Base-by-base conservation (phyloP, 2,329 filamentous ascomycete species). In the Fusarium camptoceras region DNA sequence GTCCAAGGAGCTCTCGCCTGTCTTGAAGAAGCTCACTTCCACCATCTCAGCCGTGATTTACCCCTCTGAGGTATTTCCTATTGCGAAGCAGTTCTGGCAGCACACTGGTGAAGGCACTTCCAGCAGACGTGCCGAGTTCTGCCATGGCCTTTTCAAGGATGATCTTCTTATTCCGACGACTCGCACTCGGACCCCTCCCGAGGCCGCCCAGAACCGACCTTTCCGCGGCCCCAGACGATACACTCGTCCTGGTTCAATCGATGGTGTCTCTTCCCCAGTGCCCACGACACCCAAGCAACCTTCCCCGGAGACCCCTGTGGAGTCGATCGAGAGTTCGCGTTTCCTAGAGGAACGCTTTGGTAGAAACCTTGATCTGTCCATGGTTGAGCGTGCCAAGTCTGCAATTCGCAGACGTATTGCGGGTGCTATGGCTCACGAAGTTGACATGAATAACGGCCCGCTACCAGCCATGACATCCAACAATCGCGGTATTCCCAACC, bases 21-120 rank as follows among this genome's bases (percentile, higher is more conserved):
- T 85, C 34, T 83, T 90, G n/a, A 81, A 79, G 47, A 83, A 85
- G 39, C 79, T 92, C 28, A 81, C 83, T 4, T 90, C 91, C 0
- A 83, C 85, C 12, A 82, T 94, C 24, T 92, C 87, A 2, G 90
- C 89, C 25, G 89, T 97, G 5, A 77, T 98, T 43, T 94, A 91
- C 73, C 88, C 90, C 1, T 83, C 86, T 47, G 87, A 89, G 15
- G 81, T 89, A 20, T 94, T 91, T 73, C 81, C 88, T 7, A 80
- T 92, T 63, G 93, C 94, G n/a, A 98, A 98, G 79, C 88, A 94
- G 75, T 98, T 97, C 76, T 99, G 96, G 96, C 96, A 98, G 79
- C 96, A 99, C 79, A 92, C 93, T 1, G 96, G 96, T 22, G 94
- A 97, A 66, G 96, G 96, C 18, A 86, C 97, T 16, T 98, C 94